Evolutionary conservation across 257 asterid species (phyloP), one percentile per base, ranked within the genome.

Genomic region (Salvia splendens): DNA sequence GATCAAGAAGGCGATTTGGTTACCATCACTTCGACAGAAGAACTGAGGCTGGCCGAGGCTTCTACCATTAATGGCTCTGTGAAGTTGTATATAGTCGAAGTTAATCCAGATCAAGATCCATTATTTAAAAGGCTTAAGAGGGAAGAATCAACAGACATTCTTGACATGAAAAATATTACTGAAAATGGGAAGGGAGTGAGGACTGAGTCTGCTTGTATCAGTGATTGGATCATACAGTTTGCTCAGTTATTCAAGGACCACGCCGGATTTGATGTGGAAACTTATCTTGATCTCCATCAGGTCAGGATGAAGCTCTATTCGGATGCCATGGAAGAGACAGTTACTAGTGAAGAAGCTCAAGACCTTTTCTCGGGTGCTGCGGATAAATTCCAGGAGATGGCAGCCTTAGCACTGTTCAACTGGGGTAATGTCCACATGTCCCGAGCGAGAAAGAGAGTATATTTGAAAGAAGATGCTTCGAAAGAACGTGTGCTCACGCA

Each of bases 1-100:
- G 98, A 91, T 76, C 84, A 89, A 58, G 98, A 89, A 82, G 92
- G 96, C 28, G 98, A 91, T 78, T 81, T 91, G 78, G 81, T 91
- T 51, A 91, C 98, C 38, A 86, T 91, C 82, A 89, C 92, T 38
- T 81, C 84, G 2, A 73, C 80, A 0, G 95, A 89, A 75, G 98
- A 91, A 66, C 81, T 91, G 68, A 82, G 95, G 73, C 77, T 88
- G 87, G 98, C 95, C 63, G 98, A 91, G 76, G 81, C 85, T 54
- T 82, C 89, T 63, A 75, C 77, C 1, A 85, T 73, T 68, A 83
- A 77, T 33, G 84, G 87, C 65, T 85, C 91, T 8, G 58, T 87
- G 56, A 89, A 87, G 84, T 80, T 91, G 30, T 82, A 84, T 62
- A 73, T 89, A 0, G 88, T 87, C 47, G 96, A 84, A 75, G 93